These are phyloP conservation scores for Hymenoscyphus fraxineus DNA, from an alignment of 2,329 filamentous ascomycete genomes.

Conservation along the genomic window DNA sequence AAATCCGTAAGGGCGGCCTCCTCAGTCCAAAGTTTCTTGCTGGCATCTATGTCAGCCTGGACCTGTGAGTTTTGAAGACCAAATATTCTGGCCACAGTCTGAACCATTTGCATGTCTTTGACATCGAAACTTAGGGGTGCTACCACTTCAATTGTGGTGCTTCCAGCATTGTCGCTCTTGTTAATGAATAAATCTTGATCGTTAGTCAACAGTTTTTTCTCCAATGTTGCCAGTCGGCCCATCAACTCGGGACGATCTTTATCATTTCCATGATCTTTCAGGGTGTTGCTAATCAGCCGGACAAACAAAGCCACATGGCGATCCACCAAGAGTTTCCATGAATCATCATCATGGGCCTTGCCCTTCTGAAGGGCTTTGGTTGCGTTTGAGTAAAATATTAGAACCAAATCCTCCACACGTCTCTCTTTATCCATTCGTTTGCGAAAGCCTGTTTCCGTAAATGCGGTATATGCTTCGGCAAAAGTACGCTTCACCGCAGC, in stretches of 20 bases:
- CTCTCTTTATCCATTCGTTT: slow-evolving; percentile 93
- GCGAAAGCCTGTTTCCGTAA: slow-evolving; percentile 83
- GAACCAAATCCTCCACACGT: slow-evolving; percentile 83
- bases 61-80: slow-evolving; percentile 73
- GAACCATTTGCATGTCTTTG: slow-evolving; percentile 94
- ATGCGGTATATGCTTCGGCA: slow-evolving; percentile 87
- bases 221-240: slow-evolving; percentile 71
- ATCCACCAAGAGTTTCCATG: slow-evolving; percentile 89
- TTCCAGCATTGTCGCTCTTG: slow-evolving; percentile 53
- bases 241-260: slow-evolving; percentile 83
- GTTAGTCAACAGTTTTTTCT: slow-evolving; percentile 90
- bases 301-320: slow-evolving; percentile 94
- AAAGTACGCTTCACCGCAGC: slow-evolving; percentile 89
- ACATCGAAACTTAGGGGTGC: slow-evolving; percentile 86
- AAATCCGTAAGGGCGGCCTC: slow-evolving; percentile 86
- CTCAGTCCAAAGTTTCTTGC: slow-evolving; percentile 82
- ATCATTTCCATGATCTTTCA: slow-evolving; percentile 81
- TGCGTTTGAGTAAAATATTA: slow-evolving; percentile 95
- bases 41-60: slow-evolving; percentile 80
- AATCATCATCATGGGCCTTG: slow-evolving; percentile 73
- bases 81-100: slow-evolving; percentile 83
- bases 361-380: slow-evolving; percentile 85
- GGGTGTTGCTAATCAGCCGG: slow-evolving; percentile 72
- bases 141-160: slow-evolving; percentile 73
- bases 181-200: slow-evolving; percentile 80